Conservation (phyloP, 768 basidiomycete genomes). For the Mycena alexandri region DNA sequence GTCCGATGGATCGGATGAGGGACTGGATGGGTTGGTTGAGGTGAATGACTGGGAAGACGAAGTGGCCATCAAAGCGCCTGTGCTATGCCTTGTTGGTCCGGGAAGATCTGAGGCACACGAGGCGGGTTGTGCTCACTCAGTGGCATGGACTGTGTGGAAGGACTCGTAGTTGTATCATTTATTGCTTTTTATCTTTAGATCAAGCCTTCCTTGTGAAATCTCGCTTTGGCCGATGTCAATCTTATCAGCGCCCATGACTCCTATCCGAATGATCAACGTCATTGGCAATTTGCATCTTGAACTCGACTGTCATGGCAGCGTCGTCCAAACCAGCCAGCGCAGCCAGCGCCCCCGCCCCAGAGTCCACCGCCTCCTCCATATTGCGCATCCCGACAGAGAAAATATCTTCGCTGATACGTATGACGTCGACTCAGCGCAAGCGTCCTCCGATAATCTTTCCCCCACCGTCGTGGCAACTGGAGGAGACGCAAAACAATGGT, state of each 20-base stretch:
- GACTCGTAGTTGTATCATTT: constrained; percentile 34
- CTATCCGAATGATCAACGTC: constrained; percentile 12
- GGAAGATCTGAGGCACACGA: constrained; percentile 47
- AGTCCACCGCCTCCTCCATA: neutral
- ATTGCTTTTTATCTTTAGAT: neutral
- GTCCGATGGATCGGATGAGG: constrained; percentile 43
- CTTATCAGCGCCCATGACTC: no score
- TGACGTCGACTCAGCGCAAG: constrained; percentile 45
- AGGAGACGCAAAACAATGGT: constrained; percentile 45
- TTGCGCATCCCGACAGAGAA: constrained; percentile 49
- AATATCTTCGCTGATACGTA: constrained; percentile 50
- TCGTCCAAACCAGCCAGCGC: constrained; percentile 24
- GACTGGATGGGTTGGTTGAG: constrained; percentile 53
- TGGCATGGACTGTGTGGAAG: constrained; percentile 51
- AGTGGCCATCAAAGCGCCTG: constrained; percentile 42
- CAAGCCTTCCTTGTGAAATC: no score
- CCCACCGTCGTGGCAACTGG: constrained; percentile 62
- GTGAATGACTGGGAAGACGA: constrained; percentile 46
- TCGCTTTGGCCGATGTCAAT: no score
- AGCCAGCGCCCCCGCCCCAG: constrained; percentile 3
- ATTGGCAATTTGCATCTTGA: neutral
- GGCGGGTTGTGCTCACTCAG: constrained; percentile 55
- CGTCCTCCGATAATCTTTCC: constrained; percentile 51
- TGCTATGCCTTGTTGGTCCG: constrained; percentile 57
- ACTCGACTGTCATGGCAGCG: constrained; percentile 19